Evolutionary conservation across 2,329 filamentous ascomycete genomes (phyloP).

Genomic region (Escovopsis weberi): DNA sequence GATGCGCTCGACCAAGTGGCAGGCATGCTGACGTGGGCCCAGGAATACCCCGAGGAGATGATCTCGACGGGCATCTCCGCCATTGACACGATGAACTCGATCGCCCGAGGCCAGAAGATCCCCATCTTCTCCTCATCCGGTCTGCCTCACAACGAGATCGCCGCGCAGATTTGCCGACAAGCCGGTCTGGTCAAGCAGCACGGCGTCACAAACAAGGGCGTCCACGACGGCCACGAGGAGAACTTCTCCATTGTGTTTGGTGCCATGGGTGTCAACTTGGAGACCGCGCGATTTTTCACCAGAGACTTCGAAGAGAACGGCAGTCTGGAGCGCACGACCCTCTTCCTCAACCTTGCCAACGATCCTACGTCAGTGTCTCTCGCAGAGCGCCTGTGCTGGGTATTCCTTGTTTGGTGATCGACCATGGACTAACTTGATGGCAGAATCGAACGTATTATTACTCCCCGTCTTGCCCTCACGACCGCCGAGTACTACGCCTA

Average conservation of each 20-base stretch:
- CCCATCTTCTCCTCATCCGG: constrained; percentile 97
- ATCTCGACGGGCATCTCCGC: constrained; percentile 98
- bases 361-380: constrained; percentile 72
- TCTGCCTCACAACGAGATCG: constrained; percentile 99
- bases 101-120: constrained; percentile 98
- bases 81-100: constrained; percentile 96
- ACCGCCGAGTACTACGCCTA: constrained; percentile 99
- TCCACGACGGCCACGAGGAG: constrained; percentile 93
- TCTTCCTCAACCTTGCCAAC: constrained; percentile 98
- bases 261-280: constrained; percentile 99
- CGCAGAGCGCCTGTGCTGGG: background rate
- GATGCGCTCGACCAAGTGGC: no score
- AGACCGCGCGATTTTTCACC: constrained; percentile 96
- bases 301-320: constrained; percentile 98
- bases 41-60: constrained; percentile 99
- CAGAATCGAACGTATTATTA: constrained; percentile 99
- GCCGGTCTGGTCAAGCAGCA: constrained; percentile 74
- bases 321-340: constrained; percentile 87
- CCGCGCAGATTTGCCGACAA: constrained; percentile 96
- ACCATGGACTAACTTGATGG: constrained; percentile 6
- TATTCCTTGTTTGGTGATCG: background rate
- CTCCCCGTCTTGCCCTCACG: constrained; percentile 90
- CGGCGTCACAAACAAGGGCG: constrained; percentile 75
- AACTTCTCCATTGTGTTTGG: constrained; percentile 99
- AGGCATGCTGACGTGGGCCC: constrained; percentile 5